Evolutionary conservation across 2,329 filamentous ascomycete species (phyloP).

Genomic region (Aspergillus proliferans): DNA sequence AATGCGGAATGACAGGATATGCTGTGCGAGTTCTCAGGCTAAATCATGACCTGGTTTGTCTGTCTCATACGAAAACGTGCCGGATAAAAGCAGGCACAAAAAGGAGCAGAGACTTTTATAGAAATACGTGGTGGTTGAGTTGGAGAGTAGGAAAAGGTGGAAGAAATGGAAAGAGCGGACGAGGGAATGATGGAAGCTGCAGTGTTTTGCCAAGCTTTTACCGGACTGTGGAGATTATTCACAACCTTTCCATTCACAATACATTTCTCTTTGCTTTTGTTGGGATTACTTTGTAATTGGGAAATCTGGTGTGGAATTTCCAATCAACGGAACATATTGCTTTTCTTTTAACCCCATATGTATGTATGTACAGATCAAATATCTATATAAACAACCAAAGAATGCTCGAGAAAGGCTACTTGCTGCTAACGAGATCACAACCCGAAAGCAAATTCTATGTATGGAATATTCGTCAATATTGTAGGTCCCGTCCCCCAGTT

Average conservation of each 20-base stretch:
- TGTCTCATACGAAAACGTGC: neutral
- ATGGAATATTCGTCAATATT: neutral
- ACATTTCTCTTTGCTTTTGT: neutral
- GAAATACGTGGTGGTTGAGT: neutral
- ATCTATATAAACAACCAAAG: neutral
- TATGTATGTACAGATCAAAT: neutral
- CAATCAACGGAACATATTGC: neutral
- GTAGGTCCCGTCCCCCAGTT: neutral
- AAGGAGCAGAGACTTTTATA: neutral
- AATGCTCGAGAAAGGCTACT: too few species aligned
- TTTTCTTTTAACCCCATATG: neutral
- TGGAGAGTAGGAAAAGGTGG: neutral
- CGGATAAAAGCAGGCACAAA: neutral
- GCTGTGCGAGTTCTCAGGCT: neutral
- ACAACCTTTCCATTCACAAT: too few species aligned
- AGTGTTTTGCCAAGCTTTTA: constrained; percentile 1
- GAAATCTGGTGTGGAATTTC: neutral
- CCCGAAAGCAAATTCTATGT: too few species aligned
- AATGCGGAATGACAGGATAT: neutral
- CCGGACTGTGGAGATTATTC: neutral
- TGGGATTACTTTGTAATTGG: neutral
- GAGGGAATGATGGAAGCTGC: neutral
- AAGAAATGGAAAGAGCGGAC: neutral
- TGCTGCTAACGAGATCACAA: too few species aligned
- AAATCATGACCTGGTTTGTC: neutral